These are phyloP conservation scores for Endoconidiophora polonica DNA, from an alignment of 2,329 filamentous ascomycete species.

Conservation along the genomic window DNA sequence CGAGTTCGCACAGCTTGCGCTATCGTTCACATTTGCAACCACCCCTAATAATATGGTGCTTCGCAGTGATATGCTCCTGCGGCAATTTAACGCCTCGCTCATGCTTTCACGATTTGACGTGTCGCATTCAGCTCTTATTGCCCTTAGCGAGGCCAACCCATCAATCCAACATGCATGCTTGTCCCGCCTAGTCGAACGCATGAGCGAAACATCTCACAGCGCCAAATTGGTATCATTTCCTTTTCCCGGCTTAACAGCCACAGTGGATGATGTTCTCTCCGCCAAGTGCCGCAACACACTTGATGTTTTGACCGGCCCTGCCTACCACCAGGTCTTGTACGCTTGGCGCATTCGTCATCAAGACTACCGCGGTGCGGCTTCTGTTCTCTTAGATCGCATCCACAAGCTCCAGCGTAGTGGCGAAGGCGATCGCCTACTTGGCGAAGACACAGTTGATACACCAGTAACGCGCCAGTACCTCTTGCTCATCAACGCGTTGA, in stretches of 20 bases:
- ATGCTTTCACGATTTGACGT: slow-evolving; percentile 65
- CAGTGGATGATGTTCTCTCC: slow-evolving; percentile 63
- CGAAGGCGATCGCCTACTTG: slow-evolving; percentile 37
- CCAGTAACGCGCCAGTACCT: slow-evolving; percentile 61
- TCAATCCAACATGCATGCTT: slow-evolving; percentile 58
- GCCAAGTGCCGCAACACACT: slow-evolving; percentile 53
- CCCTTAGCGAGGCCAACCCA: slow-evolving; percentile 45
- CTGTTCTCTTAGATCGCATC: slow-evolving; percentile 44
- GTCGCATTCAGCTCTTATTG: slow-evolving; percentile 62
- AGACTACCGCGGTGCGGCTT: slow-evolving; percentile 68
- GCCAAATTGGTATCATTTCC: slow-evolving; percentile 58
- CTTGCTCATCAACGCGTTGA: slow-evolving; percentile 82
- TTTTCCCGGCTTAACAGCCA: slow-evolving; percentile 58
- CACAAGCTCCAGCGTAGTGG: slow-evolving; percentile 36
- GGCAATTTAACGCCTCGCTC: slow-evolving; percentile 69
- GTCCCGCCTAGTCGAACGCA: slow-evolving; percentile 49
- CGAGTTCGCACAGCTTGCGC: slow-evolving; percentile 62
- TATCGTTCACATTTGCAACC: slow-evolving; percentile 40
- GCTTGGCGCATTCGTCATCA: slow-evolving; percentile 71
- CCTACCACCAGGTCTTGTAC: slow-evolving; percentile 81
- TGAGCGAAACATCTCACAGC: slow-evolving; percentile 50
- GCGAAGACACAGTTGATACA: slow-evolving; percentile 39
- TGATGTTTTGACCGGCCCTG: slow-evolving; percentile 51
- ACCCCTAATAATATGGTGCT: slow-evolving; percentile 9
- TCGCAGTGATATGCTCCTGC: slow-evolving; percentile 58